Evolutionary conservation across 805 yeast genomes (phyloP).

Genomic region (Yarrowia sp.): DNA sequence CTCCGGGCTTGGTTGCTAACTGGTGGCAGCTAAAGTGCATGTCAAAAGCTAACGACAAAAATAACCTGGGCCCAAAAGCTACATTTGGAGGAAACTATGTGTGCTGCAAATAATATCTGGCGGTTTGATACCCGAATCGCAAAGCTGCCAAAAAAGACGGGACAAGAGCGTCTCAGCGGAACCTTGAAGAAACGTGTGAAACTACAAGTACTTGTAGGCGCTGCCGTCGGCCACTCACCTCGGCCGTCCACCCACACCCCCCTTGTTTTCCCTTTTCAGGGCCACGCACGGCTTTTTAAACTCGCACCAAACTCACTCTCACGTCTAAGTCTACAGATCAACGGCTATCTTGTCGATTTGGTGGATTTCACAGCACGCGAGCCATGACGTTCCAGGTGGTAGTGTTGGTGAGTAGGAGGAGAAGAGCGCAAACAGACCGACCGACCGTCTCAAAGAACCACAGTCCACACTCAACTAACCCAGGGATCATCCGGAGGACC

Average conservation of each 20-base stretch:
- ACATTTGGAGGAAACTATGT: not conserved
- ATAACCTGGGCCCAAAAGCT: conserved; percentile 10
- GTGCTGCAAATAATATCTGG: not conserved
- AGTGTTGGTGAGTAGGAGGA: conserved; percentile 43
- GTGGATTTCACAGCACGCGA: conserved; percentile 31
- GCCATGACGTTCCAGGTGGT: conserved; percentile 44
- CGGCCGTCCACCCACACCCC: no score
- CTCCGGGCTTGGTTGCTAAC: conserved; percentile 18
- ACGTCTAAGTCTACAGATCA: conserved; percentile 7
- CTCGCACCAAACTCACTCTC: conserved; percentile 34
- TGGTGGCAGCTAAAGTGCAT: conserved; percentile 16
- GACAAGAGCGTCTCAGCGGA: no score
- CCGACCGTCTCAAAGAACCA: no score
- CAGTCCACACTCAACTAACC: conserved; percentile 6
- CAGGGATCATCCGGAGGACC: conserved; percentile 89
- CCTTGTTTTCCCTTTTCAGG: no score
- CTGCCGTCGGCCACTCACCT: no score
- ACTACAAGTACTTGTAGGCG: no score
- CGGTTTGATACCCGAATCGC: not conserved
- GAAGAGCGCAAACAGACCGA: no score
- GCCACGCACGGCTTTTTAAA: conserved; percentile 33
- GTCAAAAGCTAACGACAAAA: conserved; percentile 22
- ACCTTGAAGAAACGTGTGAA: no score
- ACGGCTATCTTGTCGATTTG: conserved; percentile 6
- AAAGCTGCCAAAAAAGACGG: not conserved